Evolutionary conservation across 2,329 filamentous ascomycete genomes (phyloP), one percentile per base, ranked within the genome.

Genomic region (Verticillium alfalfae): DNA sequence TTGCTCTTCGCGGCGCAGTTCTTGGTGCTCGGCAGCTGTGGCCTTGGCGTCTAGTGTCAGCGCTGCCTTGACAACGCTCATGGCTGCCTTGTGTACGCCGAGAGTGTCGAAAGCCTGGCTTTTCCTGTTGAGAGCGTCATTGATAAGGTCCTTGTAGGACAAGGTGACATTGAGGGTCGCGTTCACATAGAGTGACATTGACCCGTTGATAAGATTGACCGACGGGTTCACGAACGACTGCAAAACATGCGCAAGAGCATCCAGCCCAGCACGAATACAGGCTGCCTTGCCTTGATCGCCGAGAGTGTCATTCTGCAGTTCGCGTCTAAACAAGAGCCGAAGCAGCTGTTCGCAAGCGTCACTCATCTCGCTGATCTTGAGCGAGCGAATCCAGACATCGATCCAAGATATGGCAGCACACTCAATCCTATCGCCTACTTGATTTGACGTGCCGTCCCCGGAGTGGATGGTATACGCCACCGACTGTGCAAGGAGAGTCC

Each of bases 341-440:
- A 92, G 82, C 52, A 97, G 79, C n/a, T 89, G 86, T 64, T 92
- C 87, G 72, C 92, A 93, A 8, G 91, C 89, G 66, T 93, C 89
- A 18, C 90, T 88, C 63, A 92, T 86, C 69, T 92, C 91, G 61
- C 88, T 85, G 5, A 88, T 82, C 63, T 88, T 87, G 62, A 97
- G 83, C 1, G 93, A 97, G 36, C 84, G 81, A 64, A 97, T 84
- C 70, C 96, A 92, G 0, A 88, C 86, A 26, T 82, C 81, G 37
- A 95, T 86, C 92, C 93, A 98, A 26, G 85, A 86, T 9, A 93
- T 86, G 61, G 92, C 85, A 56, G 91, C 81, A 2, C 87, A 83
- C 0, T 84, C 81, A 60, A 80, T 79, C 4, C 83, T 79, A 13
- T 76, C 76, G 45, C 45, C 45, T 22, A 18, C 18, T 10, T n/a